Conservation (phyloP, 23 red algal genomes). For the Porphyridium purpureum region DNA sequence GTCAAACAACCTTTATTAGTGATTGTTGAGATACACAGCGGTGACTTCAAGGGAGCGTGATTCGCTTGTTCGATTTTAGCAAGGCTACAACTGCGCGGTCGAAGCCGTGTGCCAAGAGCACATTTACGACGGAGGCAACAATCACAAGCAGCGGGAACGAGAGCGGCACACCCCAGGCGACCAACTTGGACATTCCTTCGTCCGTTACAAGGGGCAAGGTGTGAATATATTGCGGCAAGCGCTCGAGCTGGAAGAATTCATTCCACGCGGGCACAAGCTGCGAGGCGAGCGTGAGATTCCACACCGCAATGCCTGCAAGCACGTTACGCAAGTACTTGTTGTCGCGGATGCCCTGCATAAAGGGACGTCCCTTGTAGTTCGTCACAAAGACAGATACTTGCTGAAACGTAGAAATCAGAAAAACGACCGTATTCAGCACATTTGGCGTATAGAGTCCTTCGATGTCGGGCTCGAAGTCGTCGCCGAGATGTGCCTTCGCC, state of each 20-base stretch:
- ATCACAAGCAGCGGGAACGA: too few relatives aligned
- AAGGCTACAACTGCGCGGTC: too few relatives aligned
- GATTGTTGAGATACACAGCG: too few relatives aligned
- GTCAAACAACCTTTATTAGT: too few relatives aligned
- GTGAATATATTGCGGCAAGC: too few relatives aligned
- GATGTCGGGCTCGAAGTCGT: slow-evolving; percentile 13
- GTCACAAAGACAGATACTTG: slow-evolving; percentile 66
- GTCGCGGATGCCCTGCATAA: slow-evolving; percentile 70
- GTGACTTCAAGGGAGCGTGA: too few relatives aligned
- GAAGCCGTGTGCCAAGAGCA: too few relatives aligned
- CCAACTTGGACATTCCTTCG: too few relatives aligned
- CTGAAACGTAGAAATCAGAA: slow-evolving; percentile 79
- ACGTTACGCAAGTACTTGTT: slow-evolving; percentile 20
- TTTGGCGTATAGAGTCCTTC: slow-evolving; percentile 67
- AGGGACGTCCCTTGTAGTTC: slow-evolving; percentile 93
- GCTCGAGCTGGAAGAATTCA: background rate
- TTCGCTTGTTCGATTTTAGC: too few relatives aligned
- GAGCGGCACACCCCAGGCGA: too few relatives aligned
- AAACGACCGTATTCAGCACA: slow-evolving; percentile 81
- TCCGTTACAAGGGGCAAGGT: too few relatives aligned
- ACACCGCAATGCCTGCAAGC: background rate
- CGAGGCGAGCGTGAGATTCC: background rate
- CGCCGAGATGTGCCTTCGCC: slow-evolving; percentile 9
- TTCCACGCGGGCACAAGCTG: background rate
- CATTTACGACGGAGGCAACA: too few relatives aligned